Conservation (phyloP, 176 grass and related monocot species). For the Canna indica region DNA sequence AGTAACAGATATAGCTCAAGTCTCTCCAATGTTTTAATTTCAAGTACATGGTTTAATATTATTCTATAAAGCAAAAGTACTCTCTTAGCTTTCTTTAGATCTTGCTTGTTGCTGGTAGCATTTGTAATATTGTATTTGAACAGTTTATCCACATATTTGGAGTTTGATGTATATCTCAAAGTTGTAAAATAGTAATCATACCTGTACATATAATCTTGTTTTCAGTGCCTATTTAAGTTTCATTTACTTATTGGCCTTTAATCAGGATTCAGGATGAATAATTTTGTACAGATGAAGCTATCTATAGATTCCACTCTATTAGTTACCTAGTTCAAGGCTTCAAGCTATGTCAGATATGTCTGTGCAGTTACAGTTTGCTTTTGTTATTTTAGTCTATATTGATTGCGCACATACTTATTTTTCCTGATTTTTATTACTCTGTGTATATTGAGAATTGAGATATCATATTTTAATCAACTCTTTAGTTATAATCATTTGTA, state of each 20-base stretch:
- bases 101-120: not conserved
- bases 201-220: not conserved
- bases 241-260: not conserved
- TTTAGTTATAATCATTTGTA: no score
- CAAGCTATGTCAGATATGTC: no score
- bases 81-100: not conserved
- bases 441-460: no score
- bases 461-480: no score
- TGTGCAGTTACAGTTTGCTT: no score
- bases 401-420: no score
- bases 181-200: not conserved
- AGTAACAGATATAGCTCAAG: not conserved
- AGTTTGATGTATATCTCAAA: not conserved
- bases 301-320: no score
- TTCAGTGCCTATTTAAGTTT: not conserved
- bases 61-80: not conserved
- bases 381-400: no score
- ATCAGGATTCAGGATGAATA: not conserved
- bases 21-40: not conserved
- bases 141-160: not conserved
- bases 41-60: not conserved
- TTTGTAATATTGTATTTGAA: no score
- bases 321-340: no score
- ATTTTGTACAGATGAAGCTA: not conserved
- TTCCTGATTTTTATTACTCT: no score